Percentiles rank a stretch among this genome's conserved stretches.
These are phyloP conservation scores for Thelephora ganbajun DNA, from an alignment of 768 basidiomycete genomes.

Conservation along the genomic window DNA sequence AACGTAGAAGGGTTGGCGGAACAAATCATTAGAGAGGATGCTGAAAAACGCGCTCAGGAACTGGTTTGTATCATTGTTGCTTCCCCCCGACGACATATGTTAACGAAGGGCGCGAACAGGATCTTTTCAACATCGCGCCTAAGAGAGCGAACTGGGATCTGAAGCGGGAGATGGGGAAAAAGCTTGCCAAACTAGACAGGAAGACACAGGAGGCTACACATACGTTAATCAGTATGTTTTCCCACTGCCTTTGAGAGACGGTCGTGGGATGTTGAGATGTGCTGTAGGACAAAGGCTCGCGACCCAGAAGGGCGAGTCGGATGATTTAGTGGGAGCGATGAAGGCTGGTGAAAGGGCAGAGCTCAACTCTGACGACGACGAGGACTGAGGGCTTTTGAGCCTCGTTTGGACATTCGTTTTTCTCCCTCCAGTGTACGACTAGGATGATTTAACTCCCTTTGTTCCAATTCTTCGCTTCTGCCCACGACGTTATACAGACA, in stretches of 20 bases:
- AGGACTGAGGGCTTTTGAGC: too few relatives aligned
- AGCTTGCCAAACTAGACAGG: constrained; percentile 75
- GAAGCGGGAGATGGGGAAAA: constrained; percentile 88
- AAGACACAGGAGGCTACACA: constrained; percentile 89
- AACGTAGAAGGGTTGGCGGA: constrained; percentile 76
- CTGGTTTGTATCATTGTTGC: constrained; percentile 40
- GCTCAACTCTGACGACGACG: constrained; percentile 29
- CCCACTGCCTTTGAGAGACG: neutral
- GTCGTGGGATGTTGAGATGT: neutral
- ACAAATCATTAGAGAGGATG: constrained; percentile 75
- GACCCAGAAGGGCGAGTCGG: constrained; percentile 63
- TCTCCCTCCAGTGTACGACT: constrained; percentile 27
- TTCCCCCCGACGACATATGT: neutral
- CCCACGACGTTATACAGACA: constrained; percentile 1
- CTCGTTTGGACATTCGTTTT: too few relatives aligned
- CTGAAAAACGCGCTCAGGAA: constrained; percentile 73
- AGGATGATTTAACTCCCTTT: constrained; percentile 34
- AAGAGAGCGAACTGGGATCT: constrained; percentile 96
- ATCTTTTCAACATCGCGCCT: constrained; percentile 93
- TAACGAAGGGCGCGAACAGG: constrained; percentile 28
- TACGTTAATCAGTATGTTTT: constrained; percentile 72
- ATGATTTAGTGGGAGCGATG: constrained; percentile 76
- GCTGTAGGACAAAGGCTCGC: constrained; percentile 61
- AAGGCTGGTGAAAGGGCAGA: constrained; percentile 54
- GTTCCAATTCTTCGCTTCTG: neutral